Base-by-base conservation (phyloP, 1,284 basidiomycete species). In the Polyporus tsugae region DNA sequence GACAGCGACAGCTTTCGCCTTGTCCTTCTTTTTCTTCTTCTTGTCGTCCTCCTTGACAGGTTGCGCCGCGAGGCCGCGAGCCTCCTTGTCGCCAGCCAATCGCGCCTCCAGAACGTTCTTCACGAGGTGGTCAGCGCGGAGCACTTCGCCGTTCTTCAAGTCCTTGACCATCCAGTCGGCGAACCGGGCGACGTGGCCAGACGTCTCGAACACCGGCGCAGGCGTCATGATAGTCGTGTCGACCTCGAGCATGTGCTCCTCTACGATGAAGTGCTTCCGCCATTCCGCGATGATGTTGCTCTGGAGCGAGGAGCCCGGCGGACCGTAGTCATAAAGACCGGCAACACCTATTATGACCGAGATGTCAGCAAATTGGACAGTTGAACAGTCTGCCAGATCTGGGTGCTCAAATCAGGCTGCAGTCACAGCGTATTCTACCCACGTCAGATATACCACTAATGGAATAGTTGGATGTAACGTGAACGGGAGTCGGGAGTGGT, bases 121-220 rank as follows among this genome's bases (percentile, higher is more conserved):
- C 72, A 99, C 95, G 38, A 99, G 89, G 82, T 99, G 98, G 81
- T 99, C 97, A 19, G 97, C 97, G 65, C 98, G 92, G 76, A 98
- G 92, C 66, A 99, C 98, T 78, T 99, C 97, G 60, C 97, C 97
- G 39, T 93, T 98, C 84, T 95, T 91, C 29, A 84, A 82, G 77
- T 99, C 98, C 84, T 98, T 98, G 79, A 95, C 94, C 98, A 99
- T 99, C 97, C 97, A 99, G 80, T 99, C 98, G 22, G 97, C 94
- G 78, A 99, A 99, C 76, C 97, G 91, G 70, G 97, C 97, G 67
- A 99, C 98, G 82, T 99, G 98, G 42, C 98, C 98, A 39, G 96
- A 99, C 0, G 97, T 94, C 82, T 99, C 97, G 80, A 99, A 97
- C 6, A 99, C 97, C 17, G 97, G 88, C 1, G 94, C 88, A 36